Conservation (phyloP, 148 eudicot genomes). For the Linanthus parryae region DNA sequence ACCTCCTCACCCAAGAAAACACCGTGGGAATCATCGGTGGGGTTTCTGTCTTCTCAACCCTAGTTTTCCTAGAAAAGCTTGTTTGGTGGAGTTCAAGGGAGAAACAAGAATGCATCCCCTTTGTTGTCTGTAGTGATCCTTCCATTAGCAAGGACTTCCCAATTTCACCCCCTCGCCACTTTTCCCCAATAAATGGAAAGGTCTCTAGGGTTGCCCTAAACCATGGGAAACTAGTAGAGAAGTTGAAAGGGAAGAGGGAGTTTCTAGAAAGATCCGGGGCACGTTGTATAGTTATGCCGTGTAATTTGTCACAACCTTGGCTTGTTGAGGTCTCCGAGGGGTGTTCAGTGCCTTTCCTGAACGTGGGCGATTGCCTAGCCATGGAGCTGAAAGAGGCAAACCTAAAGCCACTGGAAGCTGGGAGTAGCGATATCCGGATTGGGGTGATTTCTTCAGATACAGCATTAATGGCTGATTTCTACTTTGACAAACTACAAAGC, state of each 20-base stretch:
- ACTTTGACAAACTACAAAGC: constrained; percentile 35
- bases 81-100: constrained; percentile 42
- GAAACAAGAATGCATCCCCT: constrained; percentile 30
- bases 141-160: constrained; percentile 8
- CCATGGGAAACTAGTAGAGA: constrained; percentile 16
- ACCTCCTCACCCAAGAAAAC: constrained; percentile 17
- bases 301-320: constrained; percentile 46
- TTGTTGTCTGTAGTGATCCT: constrained; percentile 50
- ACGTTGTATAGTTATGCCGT: constrained; percentile 54
- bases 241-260: constrained; percentile 29
- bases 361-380: constrained; percentile 41
- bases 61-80: constrained; percentile 51
- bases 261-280: constrained; percentile 57
- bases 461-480: constrained; percentile 25
- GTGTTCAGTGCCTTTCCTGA: constrained; percentile 37
- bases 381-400: constrained; percentile 41
- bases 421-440: constrained; percentile 34
- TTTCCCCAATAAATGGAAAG: not conserved
- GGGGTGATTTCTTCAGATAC: constrained; percentile 41
- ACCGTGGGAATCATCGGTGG: constrained; percentile 59
- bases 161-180: not conserved
- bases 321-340: constrained; percentile 33
- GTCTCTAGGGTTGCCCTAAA: not conserved
- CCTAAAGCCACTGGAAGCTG: constrained; percentile 47
- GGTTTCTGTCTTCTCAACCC: constrained; percentile 39